A percentile compares a stretch with the other conserved stretches of the same genome.
phyloP scores from a whole-genome alignment of 2,329 filamentous ascomycete species.

The Alternaria angustiovoidea region DNA sequence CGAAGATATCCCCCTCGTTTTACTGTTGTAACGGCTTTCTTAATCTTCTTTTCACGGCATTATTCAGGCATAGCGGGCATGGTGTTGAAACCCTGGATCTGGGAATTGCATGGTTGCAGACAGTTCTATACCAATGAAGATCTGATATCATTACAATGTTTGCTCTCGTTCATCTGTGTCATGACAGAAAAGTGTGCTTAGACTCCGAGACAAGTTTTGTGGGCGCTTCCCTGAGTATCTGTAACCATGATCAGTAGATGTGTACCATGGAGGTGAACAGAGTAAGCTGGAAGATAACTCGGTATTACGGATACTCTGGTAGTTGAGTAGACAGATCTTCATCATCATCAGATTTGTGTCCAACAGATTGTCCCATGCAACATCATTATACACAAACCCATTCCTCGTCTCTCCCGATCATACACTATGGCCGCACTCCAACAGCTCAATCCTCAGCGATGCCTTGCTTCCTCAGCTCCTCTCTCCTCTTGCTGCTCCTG shows the following conservation, averaged over 20 bases:
- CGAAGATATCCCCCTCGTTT: constrained; percentile 5
- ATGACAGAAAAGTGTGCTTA: neutral
- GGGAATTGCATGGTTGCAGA: neutral
- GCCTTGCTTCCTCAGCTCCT: constrained; percentile 54
- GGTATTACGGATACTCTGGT: no score
- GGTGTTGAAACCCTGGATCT: neutral
- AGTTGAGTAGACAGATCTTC: neutral
- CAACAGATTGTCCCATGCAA: neutral
- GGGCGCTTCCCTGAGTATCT: neutral
- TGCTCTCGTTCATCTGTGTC: neutral
- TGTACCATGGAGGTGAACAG: neutral
- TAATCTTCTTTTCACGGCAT: neutral
- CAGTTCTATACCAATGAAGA: neutral
- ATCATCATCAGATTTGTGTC: constrained; percentile 2
- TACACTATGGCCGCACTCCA: neutral
- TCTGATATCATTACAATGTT: neutral
- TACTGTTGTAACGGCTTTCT: neutral
- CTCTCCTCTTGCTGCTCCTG: constrained; percentile 61
- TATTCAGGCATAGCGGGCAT: neutral
- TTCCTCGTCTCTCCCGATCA: neutral
- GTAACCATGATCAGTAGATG: neutral
- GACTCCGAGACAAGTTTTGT: neutral
- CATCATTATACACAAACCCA: neutral
- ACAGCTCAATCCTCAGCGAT: constrained; percentile 28
- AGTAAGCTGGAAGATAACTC: neutral